A percentile compares a stretch with the other conserved stretches of the same genome.
Conservation (phyloP, 139 green algal species). For the Choricystis sp. region DNA sequence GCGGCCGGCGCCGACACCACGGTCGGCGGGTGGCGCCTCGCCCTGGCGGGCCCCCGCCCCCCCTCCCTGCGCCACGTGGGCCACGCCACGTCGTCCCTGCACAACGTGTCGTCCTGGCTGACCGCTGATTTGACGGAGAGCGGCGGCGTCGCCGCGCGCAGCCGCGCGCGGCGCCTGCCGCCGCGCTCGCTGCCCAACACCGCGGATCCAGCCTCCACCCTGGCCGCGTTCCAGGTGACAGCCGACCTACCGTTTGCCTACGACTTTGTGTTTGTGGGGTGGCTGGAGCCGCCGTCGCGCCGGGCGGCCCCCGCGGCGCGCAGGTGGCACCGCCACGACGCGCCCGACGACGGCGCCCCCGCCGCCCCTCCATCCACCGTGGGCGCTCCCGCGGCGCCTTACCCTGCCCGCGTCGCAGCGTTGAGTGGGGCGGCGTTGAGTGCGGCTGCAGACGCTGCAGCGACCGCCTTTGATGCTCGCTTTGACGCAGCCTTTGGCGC, state of each 20-base stretch:
- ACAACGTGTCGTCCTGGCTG: slow-evolving; percentile 65
- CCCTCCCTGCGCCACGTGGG: slow-evolving; percentile 5
- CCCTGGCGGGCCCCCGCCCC: neutral
- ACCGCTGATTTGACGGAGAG: too few relatives aligned
- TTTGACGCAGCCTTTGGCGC: slow-evolving; percentile 17
- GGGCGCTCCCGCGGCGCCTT: neutral
- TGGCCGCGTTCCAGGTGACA: slow-evolving; percentile 50
- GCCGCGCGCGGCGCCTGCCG: too few relatives aligned
- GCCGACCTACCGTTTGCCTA: slow-evolving; percentile 20
- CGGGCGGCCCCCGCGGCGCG: neutral
- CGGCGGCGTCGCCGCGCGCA: too few relatives aligned
- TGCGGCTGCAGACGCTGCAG: slow-evolving; percentile 1
- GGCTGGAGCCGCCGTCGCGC: neutral
- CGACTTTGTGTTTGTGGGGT: slow-evolving; percentile 37
- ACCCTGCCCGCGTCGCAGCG: neutral
- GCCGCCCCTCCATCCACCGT: neutral
- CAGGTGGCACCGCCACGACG: neutral
- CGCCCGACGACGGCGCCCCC: too few relatives aligned
- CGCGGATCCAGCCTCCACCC: slow-evolving; percentile 23
- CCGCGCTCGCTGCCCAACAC: slow-evolving; percentile 41
- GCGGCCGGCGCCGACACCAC: neutral
- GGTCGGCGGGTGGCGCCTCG: too few relatives aligned
- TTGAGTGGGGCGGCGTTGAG: slow-evolving; percentile 2
- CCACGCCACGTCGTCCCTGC: slow-evolving; percentile 16
- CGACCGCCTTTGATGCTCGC: slow-evolving; percentile 25